These are phyloP conservation scores for Corylus heterophylla DNA, from an alignment of 306 rosid genomes.

Conservation along the genomic window DNA sequence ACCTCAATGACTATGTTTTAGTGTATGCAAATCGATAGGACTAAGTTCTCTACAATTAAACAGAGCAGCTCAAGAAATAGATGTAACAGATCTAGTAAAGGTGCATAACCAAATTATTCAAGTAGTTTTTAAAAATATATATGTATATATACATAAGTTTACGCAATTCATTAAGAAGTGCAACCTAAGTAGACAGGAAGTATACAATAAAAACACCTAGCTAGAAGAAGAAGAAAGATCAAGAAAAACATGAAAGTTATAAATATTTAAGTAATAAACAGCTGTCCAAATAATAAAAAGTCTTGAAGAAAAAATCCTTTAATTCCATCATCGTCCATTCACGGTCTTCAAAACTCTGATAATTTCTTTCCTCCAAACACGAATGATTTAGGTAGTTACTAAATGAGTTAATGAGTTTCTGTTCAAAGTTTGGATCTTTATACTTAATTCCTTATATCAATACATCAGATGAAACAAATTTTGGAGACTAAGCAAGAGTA, in stretches of 20 bases:
- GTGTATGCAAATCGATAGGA: neutral
- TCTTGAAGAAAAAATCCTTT: no score
- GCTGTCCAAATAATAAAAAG: no score
- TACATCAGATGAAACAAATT: neutral
- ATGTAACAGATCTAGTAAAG: neutral
- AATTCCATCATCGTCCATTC: no score
- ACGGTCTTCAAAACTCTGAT: no score
- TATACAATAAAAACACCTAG: no score
- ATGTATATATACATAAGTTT: no score
- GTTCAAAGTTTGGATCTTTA: neutral
- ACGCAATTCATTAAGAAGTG: no score
- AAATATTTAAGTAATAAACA: no score
- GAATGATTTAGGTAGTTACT: neutral
- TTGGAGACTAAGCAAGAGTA: neutral
- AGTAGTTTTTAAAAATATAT: neutral
- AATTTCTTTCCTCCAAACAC: no score
- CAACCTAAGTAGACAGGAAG: no score
- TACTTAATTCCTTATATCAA: neutral
- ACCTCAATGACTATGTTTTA: neutral
- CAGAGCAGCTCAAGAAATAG: neutral
- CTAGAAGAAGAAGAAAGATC: no score
- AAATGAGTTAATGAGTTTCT: neutral
- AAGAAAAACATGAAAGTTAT: no score
- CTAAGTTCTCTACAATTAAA: neutral
- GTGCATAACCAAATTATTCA: neutral